Evolutionary conservation across 495 filamentous ascomycete genomes (phyloP).

Genomic region (Neurospora sp.): DNA sequence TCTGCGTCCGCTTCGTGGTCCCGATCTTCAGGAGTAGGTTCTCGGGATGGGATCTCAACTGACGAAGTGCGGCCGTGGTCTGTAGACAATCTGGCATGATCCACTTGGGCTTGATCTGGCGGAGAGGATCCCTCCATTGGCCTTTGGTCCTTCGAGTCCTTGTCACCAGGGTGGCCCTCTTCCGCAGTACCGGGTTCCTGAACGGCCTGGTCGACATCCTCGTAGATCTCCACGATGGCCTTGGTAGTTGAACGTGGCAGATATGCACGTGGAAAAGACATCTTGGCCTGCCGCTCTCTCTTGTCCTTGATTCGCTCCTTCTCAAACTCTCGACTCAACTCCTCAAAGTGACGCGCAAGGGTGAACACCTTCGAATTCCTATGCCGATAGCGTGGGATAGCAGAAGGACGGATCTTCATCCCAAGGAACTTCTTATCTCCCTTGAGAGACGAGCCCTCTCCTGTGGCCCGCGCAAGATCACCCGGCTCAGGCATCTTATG

Average conservation of each 20-base stretch:
- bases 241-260: constrained; percentile 81
- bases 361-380: constrained; percentile 71
- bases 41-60: constrained; percentile 15
- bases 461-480: constrained; percentile 18
- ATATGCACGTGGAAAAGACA: constrained; percentile 69
- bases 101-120: constrained; percentile 15
- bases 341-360: constrained; percentile 91
- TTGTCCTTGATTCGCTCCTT: constrained; percentile 83
- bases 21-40: constrained; percentile 27
- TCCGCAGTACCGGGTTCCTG: constrained; percentile 69
- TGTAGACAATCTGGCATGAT: background rate
- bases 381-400: constrained; percentile 79
- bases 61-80: constrained; percentile 4
- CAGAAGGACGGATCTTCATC: constrained; percentile 54
- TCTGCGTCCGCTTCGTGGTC: constrained; percentile 40
- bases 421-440: constrained; percentile 65
- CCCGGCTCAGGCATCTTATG: constrained; percentile 22
- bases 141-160: constrained; percentile 12
- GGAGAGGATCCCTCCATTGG: constrained; percentile 7
- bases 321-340: constrained; percentile 91
- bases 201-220: constrained; percentile 84
- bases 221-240: constrained; percentile 91
- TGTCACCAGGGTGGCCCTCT: constrained; percentile 38
- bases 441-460: constrained; percentile 27
- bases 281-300: constrained; percentile 70